A percentile compares a stretch with the other conserved stretches of the same genome.
Evolutionary conservation across 2,329 filamentous ascomycete genomes (phyloP).

Genomic region (Anisogramma anomala): DNA sequence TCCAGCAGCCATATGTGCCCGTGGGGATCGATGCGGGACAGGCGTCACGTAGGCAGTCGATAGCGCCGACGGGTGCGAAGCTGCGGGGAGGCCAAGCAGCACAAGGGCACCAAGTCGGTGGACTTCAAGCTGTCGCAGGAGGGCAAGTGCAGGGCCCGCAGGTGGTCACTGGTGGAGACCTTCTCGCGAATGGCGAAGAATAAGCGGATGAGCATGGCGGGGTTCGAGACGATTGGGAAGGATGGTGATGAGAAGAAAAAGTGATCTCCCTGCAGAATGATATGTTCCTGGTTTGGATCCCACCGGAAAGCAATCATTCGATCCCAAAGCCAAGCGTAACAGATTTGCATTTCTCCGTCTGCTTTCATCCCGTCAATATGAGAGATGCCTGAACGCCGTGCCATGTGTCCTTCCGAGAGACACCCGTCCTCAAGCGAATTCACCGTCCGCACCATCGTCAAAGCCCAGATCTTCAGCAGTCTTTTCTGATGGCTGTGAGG

Average conservation of each 20-base stretch:
- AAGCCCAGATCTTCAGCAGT: slow-evolving; percentile 61
- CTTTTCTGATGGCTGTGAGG: slow-evolving; percentile 48
- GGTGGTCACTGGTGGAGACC: slow-evolving; percentile 13
- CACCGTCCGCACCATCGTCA: slow-evolving; percentile 79
- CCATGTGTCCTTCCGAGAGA: neutral
- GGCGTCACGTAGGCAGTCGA: neutral
- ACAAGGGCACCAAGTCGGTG: neutral
- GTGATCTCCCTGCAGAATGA: slow-evolving; percentile 8
- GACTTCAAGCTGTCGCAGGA: slow-evolving; percentile 1
- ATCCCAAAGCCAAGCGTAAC: neutral
- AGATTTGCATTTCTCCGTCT: neutral
- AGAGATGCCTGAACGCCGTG: neutral
- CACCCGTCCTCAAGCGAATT: slow-evolving; percentile 46
- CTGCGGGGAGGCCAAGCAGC: neutral
- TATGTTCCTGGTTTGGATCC: too few species aligned
- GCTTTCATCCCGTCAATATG: too few species aligned
- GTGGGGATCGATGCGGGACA: neutral
- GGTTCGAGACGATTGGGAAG: slow-evolving; percentile 20
- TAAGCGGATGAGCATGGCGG: slow-evolving; percentile 25
- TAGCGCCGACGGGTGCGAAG: neutral
- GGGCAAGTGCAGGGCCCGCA: slow-evolving; percentile 1
- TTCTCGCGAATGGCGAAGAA: slow-evolving; percentile 11
- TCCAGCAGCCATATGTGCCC: neutral
- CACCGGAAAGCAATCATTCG: neutral
- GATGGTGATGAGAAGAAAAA: slow-evolving; percentile 7